phyloP scores from a whole-genome alignment of 768 basidiomycete genomes.

The Trametes villosa region DNA sequence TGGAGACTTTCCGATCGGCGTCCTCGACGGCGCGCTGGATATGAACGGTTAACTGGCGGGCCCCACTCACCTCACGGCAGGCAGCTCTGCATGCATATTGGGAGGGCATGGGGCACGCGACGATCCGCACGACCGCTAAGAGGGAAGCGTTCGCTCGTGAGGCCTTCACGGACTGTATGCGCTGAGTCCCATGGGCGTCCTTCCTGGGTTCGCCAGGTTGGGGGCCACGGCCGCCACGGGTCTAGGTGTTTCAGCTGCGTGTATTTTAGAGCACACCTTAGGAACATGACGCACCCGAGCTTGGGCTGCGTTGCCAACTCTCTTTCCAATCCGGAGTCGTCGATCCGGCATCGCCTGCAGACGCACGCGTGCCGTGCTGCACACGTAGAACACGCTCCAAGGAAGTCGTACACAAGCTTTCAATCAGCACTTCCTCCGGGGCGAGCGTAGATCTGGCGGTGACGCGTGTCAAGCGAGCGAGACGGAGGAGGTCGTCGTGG shows the following conservation, averaged over 20 bases:
- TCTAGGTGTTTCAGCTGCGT: background rate
- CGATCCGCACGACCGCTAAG: background rate
- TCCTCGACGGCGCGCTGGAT: background rate
- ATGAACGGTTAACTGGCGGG: conserved; percentile 6
- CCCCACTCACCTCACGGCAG: background rate
- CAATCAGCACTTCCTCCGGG: background rate
- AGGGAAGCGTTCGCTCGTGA: background rate
- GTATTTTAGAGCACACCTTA: background rate
- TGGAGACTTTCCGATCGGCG: conserved; percentile 8
- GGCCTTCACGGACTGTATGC: background rate
- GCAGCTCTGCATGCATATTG: background rate
- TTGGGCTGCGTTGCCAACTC: background rate
- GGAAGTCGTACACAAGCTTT: background rate
- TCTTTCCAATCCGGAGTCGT: background rate
- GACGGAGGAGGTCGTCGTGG: background rate
- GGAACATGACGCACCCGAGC: background rate
- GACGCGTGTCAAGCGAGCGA: background rate
- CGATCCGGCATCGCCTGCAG: background rate
- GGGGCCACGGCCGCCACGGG: background rate
- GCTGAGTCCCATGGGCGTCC: background rate
- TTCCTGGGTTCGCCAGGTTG: background rate
- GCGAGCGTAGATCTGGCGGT: background rate
- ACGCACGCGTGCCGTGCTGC: background rate
- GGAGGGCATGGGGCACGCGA: background rate
- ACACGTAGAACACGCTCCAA: conserved; percentile 1